Evolutionary conservation across 805 yeast species (phyloP).

Genomic region (Lipomyces kockii): DNA sequence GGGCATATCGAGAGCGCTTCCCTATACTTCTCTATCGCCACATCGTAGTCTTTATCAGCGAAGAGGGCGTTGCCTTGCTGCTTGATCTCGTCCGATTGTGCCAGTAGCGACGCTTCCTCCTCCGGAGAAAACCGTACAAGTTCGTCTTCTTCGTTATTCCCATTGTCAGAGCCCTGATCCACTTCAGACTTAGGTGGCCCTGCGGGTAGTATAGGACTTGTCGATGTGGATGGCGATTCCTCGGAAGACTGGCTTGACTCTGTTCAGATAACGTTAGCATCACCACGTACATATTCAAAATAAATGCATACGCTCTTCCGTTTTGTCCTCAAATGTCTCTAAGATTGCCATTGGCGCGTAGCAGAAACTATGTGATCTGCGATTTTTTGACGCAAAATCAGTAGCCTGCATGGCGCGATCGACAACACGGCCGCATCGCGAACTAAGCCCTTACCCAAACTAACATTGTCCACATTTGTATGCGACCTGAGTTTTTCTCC

Average conservation of each 20-base stretch:
- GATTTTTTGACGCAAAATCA: too few species aligned
- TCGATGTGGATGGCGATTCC: not conserved
- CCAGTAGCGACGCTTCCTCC: conserved; percentile 35
- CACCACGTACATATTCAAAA: not conserved
- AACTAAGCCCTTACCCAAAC: not conserved
- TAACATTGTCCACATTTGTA: not conserved
- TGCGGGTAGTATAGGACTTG: not conserved
- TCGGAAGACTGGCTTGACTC: not conserved
- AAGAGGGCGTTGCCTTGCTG: conserved; percentile 43
- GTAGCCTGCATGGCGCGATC: too few species aligned
- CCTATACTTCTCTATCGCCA: conserved; percentile 26
- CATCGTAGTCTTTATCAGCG: conserved; percentile 21
- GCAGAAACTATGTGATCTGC: not conserved
- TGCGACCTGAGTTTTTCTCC: too few species aligned
- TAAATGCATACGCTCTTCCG: not conserved
- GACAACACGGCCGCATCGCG: too few species aligned
- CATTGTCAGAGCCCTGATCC: not conserved
- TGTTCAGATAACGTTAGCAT: not conserved
- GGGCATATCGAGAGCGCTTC: conserved; percentile 29
- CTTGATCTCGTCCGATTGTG: conserved; percentile 50
- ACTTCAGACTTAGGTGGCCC: not conserved
- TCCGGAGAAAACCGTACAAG: conserved; percentile 31
- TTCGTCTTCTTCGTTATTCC: not conserved
- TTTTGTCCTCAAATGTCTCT: not conserved
- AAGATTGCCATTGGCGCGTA: not conserved